phyloP scores from a whole-genome alignment of 306 rosid species.

The Cicer arietinum region DNA sequence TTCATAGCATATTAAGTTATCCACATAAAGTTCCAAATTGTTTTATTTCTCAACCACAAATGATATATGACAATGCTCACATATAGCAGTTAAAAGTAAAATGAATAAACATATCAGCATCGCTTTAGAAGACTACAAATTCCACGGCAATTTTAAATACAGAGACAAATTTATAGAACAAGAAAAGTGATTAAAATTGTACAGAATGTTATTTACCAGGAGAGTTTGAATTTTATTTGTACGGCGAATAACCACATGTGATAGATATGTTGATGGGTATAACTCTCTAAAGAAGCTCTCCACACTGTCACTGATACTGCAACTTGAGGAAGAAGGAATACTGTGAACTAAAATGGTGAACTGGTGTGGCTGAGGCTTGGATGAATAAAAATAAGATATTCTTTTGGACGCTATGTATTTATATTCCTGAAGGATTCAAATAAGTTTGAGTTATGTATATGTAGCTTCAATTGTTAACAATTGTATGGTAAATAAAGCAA shows the following conservation, averaged over 20 bases:
- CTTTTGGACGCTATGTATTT: constrained; percentile 70
- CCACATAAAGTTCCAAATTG: not conserved
- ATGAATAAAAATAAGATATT: constrained; percentile 72
- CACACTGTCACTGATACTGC: constrained; percentile 66
- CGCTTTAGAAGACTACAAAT: not conserved
- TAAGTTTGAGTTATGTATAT: constrained; percentile 34
- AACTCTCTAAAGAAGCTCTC: constrained; percentile 69
- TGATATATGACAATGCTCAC: constrained; percentile 6
- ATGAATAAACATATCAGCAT: constrained; percentile 7
- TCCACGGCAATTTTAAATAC: not conserved
- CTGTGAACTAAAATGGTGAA: constrained; percentile 85
- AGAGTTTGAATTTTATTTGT: constrained; percentile 65
- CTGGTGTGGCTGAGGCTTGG: constrained; percentile 87
- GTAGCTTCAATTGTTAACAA: constrained; percentile 40
- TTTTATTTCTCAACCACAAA: no score
- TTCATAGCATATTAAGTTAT: not conserved
- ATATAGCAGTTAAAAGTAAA: constrained; percentile 1
- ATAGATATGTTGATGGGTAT: constrained; percentile 82
- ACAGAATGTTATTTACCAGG: constrained; percentile 57
- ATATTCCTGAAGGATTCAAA: constrained; percentile 70
- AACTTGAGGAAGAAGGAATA: constrained; percentile 60
- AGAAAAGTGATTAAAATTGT: constrained; percentile 33
- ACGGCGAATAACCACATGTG: constrained; percentile 73
- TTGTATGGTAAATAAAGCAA: constrained; percentile 28
- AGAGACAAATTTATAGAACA: constrained; percentile 17